Conservation (phyloP, 2,329 filamentous ascomycete genomes). For the Hymenoscyphus fraxineus region DNA sequence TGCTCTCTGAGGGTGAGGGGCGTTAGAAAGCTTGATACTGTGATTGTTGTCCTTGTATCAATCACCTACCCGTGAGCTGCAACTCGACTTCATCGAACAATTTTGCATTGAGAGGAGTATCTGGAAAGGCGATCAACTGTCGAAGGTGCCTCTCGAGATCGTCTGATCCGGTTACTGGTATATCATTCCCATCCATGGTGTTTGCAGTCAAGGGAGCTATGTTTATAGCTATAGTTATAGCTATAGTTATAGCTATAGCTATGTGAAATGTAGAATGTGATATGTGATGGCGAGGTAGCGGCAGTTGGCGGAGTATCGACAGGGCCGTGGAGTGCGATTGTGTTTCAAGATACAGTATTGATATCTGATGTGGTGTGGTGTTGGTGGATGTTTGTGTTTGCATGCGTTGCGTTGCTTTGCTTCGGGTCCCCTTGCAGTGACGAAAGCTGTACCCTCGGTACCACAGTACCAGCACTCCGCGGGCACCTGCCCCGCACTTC, state of each 20-base stretch:
- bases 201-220: not conserved
- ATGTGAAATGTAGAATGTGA: not conserved
- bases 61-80: constrained; percentile 49
- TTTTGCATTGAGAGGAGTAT: constrained; percentile 42
- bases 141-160: constrained; percentile 54
- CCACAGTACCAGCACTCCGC: too few species aligned
- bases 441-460: too few species aligned
- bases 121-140: constrained; percentile 44
- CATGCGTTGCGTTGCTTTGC: too few species aligned
- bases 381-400: too few species aligned
- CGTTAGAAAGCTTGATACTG: constrained; percentile 13
- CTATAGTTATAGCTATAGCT: not conserved
- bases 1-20: constrained; percentile 41
- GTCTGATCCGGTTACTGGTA: constrained; percentile 49
- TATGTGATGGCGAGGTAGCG: not conserved
- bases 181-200: constrained; percentile 35
- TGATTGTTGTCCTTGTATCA: too few species aligned
- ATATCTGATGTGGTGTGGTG: too few species aligned
- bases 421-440: too few species aligned
- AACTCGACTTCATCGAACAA: constrained; percentile 58
- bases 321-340: too few species aligned
- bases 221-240: not conserved
- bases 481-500: too few species aligned
- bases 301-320: not conserved
- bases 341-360: too few species aligned